Evolutionary conservation across 129 eudicot species (phyloP), one percentile per base, ranked within the genome.

Genomic region (Helianthus tuberosus): DNA sequence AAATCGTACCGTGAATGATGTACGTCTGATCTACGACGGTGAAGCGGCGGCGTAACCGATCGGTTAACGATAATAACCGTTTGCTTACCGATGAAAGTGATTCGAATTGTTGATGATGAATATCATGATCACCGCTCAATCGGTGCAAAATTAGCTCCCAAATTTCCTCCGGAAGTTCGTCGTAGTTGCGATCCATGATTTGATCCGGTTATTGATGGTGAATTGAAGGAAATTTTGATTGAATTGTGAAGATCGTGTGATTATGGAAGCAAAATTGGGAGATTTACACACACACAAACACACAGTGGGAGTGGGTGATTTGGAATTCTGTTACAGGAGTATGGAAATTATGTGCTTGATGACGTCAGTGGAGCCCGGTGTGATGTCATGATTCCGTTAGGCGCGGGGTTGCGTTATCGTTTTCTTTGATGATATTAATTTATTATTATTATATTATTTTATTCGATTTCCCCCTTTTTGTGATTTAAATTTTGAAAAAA

Each of bases 81-180:
- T 84, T 84, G 57, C 63, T 81, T 23, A 79, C 85, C 8, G 74
- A 47, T 15, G 92, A 87, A 25, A 82, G 74, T 12, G 85, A 72
- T 69, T 84, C 85, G 53, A 84, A 75, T 58, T 84, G 71, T 27
- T 82, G 77, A 74, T 79, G 83, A 15, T 79, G 85, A 75, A 81
- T 81, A 0, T 58, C 11, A 9, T 43, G 8, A 9, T 43, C 10
- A 9, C 51, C 64, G 62, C 68, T 39, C 67, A 84, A 78, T 29
- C 51, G 46, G 32, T 77, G 60, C 47, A 86, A 3, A 1, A 86
- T 83, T 55, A 79, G 27, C 57, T 77, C 87, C 90, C 90, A 83
- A 60, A 85, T 76, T 41, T 83, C 87, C 13, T 76, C 87, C 5
- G 85, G 85, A 17, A 86, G 62, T 20, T 86, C 86, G 3, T 53